A percentile compares a stretch with the other conserved stretches of the same genome.
Conservation (phyloP, 306 rosid genomes). For the Ochetophila trinervis region DNA sequence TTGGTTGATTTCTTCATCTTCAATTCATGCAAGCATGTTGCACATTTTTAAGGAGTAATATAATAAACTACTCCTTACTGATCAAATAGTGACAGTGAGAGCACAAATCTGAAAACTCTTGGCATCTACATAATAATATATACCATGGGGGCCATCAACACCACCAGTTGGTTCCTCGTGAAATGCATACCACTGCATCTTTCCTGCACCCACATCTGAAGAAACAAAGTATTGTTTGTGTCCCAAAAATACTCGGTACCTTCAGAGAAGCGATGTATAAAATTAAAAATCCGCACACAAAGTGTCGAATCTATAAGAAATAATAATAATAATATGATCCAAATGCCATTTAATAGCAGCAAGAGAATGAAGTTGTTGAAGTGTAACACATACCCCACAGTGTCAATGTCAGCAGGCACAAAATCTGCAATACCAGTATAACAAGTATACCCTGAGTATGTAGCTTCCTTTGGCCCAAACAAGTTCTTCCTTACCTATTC, state of each 20-base stretch:
- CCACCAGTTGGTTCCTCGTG: constrained; percentile 83
- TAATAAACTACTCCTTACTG: no score
- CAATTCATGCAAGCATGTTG: no score
- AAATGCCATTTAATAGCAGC: constrained; percentile 9
- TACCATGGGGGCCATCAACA: constrained; percentile 62
- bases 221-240: constrained; percentile 98
- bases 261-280: constrained; percentile 35
- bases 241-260: constrained; percentile 98
- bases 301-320: not conserved
- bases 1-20: no score
- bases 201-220: constrained; percentile 94
- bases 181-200: constrained; percentile 99
- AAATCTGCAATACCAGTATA: constrained; percentile 95
- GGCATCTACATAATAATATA: constrained; percentile 15
- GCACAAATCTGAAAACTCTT: constrained; percentile 16
- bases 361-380: constrained; percentile 1
- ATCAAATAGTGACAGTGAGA: not conserved
- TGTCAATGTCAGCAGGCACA: constrained; percentile 84
- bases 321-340: not conserved
- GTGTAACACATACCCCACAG: constrained; percentile 71
- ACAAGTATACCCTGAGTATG: constrained; percentile 90
- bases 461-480: constrained; percentile 64
- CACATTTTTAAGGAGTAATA: no score
- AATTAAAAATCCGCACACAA: constrained; percentile 24
- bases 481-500: constrained; percentile 70